Evolutionary conservation across 805 yeast genomes (phyloP).

Genomic region (Komagataella kurtzmanii): DNA sequence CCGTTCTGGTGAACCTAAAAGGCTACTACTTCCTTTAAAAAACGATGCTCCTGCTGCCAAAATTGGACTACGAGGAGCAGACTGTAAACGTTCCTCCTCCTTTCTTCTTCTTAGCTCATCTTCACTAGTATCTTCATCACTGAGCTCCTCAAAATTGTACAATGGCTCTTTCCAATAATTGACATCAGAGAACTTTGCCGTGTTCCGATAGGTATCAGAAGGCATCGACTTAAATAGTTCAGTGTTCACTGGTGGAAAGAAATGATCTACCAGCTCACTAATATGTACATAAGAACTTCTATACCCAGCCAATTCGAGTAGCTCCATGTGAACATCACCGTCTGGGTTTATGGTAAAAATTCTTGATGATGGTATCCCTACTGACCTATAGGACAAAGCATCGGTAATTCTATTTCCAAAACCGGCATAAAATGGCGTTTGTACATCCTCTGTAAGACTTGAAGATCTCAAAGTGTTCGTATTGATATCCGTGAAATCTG

Average conservation of each 20-base stretch:
- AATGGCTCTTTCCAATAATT: constrained; percentile 89
- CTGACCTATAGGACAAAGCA: constrained; percentile 87
- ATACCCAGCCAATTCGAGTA: constrained; percentile 87
- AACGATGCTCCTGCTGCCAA: background rate
- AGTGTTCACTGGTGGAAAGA: constrained; percentile 72
- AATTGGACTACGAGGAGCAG: background rate
- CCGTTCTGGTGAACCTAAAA: background rate
- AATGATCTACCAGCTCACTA: constrained; percentile 91
- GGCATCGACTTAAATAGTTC: constrained; percentile 2
- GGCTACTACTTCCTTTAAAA: background rate
- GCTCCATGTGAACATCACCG: constrained; percentile 96
- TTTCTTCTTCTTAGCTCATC: constrained; percentile 6
- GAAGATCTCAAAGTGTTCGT: constrained; percentile 4
- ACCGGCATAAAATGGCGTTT: constrained; percentile 91
- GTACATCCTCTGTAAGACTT: constrained; percentile 22
- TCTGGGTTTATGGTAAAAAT: constrained; percentile 93
- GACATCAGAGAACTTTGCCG: constrained; percentile 68
- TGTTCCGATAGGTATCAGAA: constrained; percentile 17
- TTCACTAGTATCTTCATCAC: constrained; percentile 31
- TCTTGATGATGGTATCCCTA: constrained; percentile 85
- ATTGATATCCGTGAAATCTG: constrained; percentile 9
- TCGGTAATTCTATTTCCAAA: constrained; percentile 96
- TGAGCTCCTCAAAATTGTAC: constrained; percentile 42
- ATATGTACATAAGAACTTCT: constrained; percentile 78
- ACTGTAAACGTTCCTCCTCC: background rate